These are phyloP conservation scores for Afroboletus lepidellus DNA, from an alignment of 1,284 basidiomycete genomes.

Conservation along the genomic window DNA sequence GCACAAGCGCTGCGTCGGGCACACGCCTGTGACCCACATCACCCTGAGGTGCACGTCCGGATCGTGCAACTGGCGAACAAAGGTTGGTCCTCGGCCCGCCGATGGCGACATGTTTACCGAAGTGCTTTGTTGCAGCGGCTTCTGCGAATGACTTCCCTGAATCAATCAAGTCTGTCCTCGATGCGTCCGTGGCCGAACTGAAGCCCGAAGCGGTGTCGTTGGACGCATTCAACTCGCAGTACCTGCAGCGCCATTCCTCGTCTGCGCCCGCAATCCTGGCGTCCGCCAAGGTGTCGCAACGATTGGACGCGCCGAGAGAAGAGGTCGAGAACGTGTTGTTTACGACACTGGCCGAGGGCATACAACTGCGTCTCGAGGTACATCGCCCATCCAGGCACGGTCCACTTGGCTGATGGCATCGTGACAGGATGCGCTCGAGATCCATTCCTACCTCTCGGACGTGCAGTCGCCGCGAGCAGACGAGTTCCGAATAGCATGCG, in stretches of 20 bases:
- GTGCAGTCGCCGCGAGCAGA: conserved; percentile 52
- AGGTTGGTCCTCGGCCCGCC: conserved; percentile 40
- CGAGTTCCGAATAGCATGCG: conserved; percentile 57
- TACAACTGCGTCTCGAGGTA: conserved; percentile 53
- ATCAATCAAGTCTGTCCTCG: conserved; percentile 43
- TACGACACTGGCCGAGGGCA: conserved; percentile 44
- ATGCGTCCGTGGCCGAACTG: conserved; percentile 47
- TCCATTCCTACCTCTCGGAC: conserved; percentile 46
- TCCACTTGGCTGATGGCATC: not conserved
- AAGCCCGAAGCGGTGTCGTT: conserved; percentile 57
- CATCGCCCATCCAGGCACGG: conserved; percentile 10
- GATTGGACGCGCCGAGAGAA: conserved; percentile 46
- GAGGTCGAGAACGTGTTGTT: conserved; percentile 65
- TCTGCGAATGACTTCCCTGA: conserved; percentile 43
- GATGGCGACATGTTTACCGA: not conserved
- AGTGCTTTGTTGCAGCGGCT: conserved; percentile 35
- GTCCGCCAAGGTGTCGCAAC: conserved; percentile 51
- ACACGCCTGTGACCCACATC: conserved; percentile 50
- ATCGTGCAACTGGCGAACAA: conserved; percentile 62
- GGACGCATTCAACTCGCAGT: conserved; percentile 72
- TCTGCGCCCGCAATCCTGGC: conserved; percentile 57
- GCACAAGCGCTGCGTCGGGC: conserved; percentile 67
- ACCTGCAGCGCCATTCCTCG: conserved; percentile 60
- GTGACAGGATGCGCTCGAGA: conserved; percentile 48
- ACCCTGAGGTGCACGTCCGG: conserved; percentile 72